Conservation (phyloP, 1,139 yeast species). For the Oligophagozyma castellii region DNA sequence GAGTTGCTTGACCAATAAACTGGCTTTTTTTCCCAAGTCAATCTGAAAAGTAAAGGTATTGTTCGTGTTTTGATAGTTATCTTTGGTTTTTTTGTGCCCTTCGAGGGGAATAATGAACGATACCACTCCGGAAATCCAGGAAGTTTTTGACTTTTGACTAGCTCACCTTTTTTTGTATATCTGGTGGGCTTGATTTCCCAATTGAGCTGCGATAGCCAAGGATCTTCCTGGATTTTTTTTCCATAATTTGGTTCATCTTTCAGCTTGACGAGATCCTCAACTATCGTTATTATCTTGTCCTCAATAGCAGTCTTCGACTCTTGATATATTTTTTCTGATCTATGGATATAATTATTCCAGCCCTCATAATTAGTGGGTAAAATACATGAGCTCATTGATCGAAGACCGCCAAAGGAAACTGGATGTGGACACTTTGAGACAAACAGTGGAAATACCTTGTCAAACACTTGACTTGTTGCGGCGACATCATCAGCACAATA, state of each 20-base stretch:
- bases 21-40: slow-evolving; percentile 82
- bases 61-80: slow-evolving; percentile 62
- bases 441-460: slow-evolving; percentile 58
- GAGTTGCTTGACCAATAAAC: slow-evolving; percentile 60
- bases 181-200: slow-evolving; percentile 61
- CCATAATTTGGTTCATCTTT: slow-evolving; percentile 20
- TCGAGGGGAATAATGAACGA: slow-evolving; percentile 48
- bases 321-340: slow-evolving; percentile 56
- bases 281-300: slow-evolving; percentile 43
- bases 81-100: slow-evolving; percentile 31
- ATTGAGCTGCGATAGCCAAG: slow-evolving; percentile 82
- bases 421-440: slow-evolving; percentile 74
- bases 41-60: slow-evolving; percentile 59
- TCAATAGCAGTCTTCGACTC: slow-evolving; percentile 45
- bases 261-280: slow-evolving; percentile 41
- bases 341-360: slow-evolving; percentile 63
- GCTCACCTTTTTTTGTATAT: slow-evolving; percentile 59
- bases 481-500: slow-evolving; percentile 83
- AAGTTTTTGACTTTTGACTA: slow-evolving; percentile 62
- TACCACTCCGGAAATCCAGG: slow-evolving; percentile 97
- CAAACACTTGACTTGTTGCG: slow-evolving; percentile 59
- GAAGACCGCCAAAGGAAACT: slow-evolving; percentile 79
- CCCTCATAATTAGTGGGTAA: slow-evolving; percentile 56
- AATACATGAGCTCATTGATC: slow-evolving; percentile 61
- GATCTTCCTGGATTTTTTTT: slow-evolving; percentile 36